Base-by-base conservation (phyloP, 345 rosid genomes). In the Barbarea vulgaris region DNA sequence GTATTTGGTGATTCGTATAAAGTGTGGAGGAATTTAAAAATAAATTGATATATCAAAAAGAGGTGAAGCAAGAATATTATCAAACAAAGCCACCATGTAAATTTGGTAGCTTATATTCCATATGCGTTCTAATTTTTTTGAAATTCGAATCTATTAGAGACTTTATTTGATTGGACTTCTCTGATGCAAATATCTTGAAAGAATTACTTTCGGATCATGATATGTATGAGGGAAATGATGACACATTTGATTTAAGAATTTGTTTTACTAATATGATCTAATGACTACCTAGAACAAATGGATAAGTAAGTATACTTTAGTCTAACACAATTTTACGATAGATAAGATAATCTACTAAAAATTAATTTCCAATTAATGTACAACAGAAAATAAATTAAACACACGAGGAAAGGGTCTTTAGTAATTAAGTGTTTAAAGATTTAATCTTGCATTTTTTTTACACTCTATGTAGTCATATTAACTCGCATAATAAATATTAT, bases 31-130 rank as follows among this genome's bases (percentile, higher is more conserved):
- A 59, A 39, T 30, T 7, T 67, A 30, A 55, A 60, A 28, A 59
- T 67, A 22, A 75, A 67, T 50, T 67, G 73, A 75, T 63, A 67
- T 62, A 67, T 75, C 19, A 58, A 67, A 67, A 37, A 30, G 67
- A 14, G 53, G 18, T 11, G 12, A 75, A 50, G 6, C 33, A 50
- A 67, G 59, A 67, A 67, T 75, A 59, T 65, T 27, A 58, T 37
- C 15, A 59, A 48, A 37, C 46, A 67, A 67, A 46, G 11, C 11
- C 72, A 73, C 27, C 64, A 47, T 66, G 41, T 42, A 13, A 55
- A 24, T 44, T 46, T 65, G 55, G 11, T 65, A 39, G 66, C 31
- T 57, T 44, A 33, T 28, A 50, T 53, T 10, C 65, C 66, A 67
- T 47, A 50, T 31, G 47, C 30, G 0, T 36, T 60, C 3, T 37